Evolutionary conservation across 1,284 basidiomycete species (phyloP), one percentile per base, ranked within the genome.

Genomic region (Fistulinella cinereoalba): DNA sequence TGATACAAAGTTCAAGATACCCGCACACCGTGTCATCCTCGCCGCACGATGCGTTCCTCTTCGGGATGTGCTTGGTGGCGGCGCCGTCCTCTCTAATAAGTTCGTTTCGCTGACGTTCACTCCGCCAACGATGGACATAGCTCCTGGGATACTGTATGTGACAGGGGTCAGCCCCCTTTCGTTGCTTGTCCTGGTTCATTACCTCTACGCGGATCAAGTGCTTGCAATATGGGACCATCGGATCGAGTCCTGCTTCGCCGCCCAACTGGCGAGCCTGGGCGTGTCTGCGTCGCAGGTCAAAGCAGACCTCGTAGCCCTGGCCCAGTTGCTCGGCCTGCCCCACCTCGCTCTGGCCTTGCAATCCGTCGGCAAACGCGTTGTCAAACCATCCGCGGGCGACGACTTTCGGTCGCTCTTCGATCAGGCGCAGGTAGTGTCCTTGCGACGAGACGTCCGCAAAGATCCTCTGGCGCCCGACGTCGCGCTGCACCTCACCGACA

Each of bases 131-230:
- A n/a, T n/a, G n/a, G n/a, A n/a, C n/a, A n/a, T n/a, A n/a, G n/a
- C n/a, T n/a, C n/a, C n/a, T n/a, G n/a, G n/a, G n/a, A n/a, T n/a
- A n/a, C n/a, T n/a, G n/a, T n/a, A n/a, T n/a, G n/a, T 89, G 32
- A 56, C 64, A 0, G 79, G 80, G 3, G 80, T 79, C 53, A 77
- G 80, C 37, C 72, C 85, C 0, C 69, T 93, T 4, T 74, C 92
- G 0, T 70, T 87, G 5, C 75, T 97, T 9, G 76, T 97, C 21
- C 71, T 98, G 6, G 64, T 97, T 15, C 79, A 86, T 39, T 98
- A 96, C 62, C 64, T 98, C 11, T 98, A 98, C 69, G 81, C 89
- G 3, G 95, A 98, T 64, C 79, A 85, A 23, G 65, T 95, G 0
- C 75, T 90, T 7, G 81, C 92, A 0, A 63, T 96, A 6, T 97